Evolutionary conservation across 2,329 filamentous ascomycete genomes (phyloP), one percentile per base, ranked within the genome.

Genomic region (Claviceps fusiformis): DNA sequence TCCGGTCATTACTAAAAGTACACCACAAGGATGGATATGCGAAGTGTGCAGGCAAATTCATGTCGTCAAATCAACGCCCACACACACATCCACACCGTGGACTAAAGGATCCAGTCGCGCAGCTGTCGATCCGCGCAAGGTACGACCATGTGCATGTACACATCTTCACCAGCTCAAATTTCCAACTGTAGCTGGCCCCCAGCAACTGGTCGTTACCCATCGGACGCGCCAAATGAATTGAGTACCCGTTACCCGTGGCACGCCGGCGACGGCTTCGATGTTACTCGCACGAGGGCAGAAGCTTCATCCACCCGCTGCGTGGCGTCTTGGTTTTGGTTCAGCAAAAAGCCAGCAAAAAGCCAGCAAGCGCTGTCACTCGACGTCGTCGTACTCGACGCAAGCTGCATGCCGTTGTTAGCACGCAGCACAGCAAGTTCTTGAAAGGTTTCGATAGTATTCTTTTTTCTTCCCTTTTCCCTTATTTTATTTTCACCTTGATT

Each of bases 261-360:
- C 15, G 48, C 33, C 29, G 50, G 50, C 50, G 33, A 39, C 37
- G 49, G 24, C 39, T 41, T 29, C n/a, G 3, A 19, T 27, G 43
- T 11, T 24, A 44, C 46, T 35, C 41, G 29, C 41, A 35, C 37
- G 41, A 7, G 39, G 15, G 15, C 7, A 48, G 17, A 54, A 50
- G 29, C 13, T 35, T 31, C 8, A 45, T 47, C 29, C 43, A 39
- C 50, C 44, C 35, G 50, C 52, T 37, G 53, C 50, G 53, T 57
- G 55, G 55, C 55, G 55, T 55, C 53, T 53, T 57, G 50, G 29
- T 55, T 13, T 35, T 19, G 27, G 46, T n/a, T 3, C 15, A n/a
- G 29, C 29, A 3, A 48, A 27, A 46, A 27, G 44, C 44, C 31
- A 6, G 31, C 31, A 33, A 33, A 9, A 24, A 24, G 33, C 33